These are phyloP conservation scores for Ceratocystis cacaofunesta DNA, from an alignment of 2,329 filamentous ascomycete species.

Conservation along the genomic window DNA sequence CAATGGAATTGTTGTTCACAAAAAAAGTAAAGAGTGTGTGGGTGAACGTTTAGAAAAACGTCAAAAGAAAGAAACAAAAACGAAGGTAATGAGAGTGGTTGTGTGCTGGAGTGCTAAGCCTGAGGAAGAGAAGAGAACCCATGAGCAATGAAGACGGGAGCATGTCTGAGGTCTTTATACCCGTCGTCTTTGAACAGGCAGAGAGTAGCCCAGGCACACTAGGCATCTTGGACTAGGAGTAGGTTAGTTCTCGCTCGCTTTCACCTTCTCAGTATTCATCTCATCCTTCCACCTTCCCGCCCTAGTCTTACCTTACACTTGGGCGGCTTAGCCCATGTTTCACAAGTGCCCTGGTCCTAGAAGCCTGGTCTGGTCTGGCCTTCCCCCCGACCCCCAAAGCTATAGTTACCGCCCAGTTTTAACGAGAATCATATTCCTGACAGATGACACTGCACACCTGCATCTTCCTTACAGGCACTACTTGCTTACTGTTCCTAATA, in stretches of 20 bases:
- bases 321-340: neutral
- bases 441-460: neutral
- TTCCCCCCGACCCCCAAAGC: neutral
- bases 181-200: neutral
- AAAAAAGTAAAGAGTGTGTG: neutral
- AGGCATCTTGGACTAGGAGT: neutral
- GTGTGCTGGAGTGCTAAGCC: conserved; percentile 12
- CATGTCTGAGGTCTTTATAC: neutral
- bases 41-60: neutral
- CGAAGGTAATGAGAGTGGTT: conserved; percentile 1
- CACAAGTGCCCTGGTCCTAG: neutral
- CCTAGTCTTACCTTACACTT: neutral
- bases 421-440: neutral
- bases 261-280: neutral
- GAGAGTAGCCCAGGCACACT: neutral
- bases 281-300: neutral
- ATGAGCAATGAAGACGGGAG: neutral
- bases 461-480: neutral
- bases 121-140: neutral
- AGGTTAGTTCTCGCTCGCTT: neutral
- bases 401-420: neutral
- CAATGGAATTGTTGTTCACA: conserved; percentile 6
- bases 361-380: neutral
- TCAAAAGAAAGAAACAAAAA: neutral
- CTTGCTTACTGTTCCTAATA: neutral